Conservation (phyloP, 768 basidiomycete genomes). For the Cubamyces sp. region DNA sequence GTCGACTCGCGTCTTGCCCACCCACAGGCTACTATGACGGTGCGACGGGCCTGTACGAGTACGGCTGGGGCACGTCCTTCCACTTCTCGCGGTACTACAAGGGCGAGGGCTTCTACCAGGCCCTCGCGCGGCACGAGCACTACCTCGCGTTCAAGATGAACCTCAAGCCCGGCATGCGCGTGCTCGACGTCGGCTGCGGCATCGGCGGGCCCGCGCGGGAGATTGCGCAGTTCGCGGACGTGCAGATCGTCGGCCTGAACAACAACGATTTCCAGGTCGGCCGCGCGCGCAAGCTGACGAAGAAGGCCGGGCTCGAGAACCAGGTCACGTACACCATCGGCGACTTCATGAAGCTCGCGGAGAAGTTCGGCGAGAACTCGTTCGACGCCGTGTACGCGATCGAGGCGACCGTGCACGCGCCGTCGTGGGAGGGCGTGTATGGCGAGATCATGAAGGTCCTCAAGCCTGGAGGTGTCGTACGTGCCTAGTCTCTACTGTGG, state of each 20-base stretch:
- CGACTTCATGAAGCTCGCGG: conserved; percentile 94
- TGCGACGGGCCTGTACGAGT: conserved; percentile 94
- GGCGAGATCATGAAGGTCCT: conserved; percentile 90
- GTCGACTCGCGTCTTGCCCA: not conserved
- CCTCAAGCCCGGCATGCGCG: conserved; percentile 88
- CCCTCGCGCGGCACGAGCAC: conserved; percentile 94
- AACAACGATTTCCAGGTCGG: conserved; percentile 96
- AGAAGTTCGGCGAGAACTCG: conserved; percentile 89
- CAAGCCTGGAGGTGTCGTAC: conserved; percentile 93
- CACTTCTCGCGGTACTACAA: conserved; percentile 98
- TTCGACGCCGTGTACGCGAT: conserved; percentile 99
- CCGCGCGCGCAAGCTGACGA: conserved; percentile 84
- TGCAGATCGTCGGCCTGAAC: conserved; percentile 83
- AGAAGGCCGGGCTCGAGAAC: conserved; percentile 70
- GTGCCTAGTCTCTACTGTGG: conserved; percentile 39
- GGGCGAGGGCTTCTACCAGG: conserved; percentile 76
- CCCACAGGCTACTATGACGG: conserved; percentile 91
- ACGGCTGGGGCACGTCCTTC: conserved; percentile 90
- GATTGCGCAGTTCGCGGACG: conserved; percentile 91
- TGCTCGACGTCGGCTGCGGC: conserved; percentile 98
- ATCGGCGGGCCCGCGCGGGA: conserved; percentile 97
- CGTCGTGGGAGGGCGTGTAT: conserved; percentile 95
- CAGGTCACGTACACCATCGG: conserved; percentile 87
- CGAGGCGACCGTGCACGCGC: conserved; percentile 97
- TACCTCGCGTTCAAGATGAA: conserved; percentile 89